A percentile compares a stretch with the other conserved stretches of the same genome.
These are phyloP conservation scores for Rubia balearica DNA, from an alignment of 305 asterid genomes.

Conservation along the genomic window DNA sequence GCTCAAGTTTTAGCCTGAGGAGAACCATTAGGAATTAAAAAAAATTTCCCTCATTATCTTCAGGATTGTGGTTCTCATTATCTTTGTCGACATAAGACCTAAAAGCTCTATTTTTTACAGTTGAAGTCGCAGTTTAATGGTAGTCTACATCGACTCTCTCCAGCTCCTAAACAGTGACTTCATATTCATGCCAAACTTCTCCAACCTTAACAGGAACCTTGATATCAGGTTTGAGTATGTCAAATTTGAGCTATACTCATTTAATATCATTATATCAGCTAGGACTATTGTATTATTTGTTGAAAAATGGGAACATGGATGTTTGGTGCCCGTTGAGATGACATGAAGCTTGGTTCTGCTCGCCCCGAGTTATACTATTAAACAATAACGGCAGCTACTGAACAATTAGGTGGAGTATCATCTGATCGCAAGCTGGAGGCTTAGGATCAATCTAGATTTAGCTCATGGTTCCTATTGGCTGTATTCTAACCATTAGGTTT, in stretches of 20 bases:
- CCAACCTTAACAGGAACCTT: conserved; percentile 75
- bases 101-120: conserved; percentile 58
- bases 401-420: conserved; percentile 50
- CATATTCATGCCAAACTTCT: conserved; percentile 58
- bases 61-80: conserved; percentile 51
- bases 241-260: conserved; percentile 50
- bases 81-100: conserved; percentile 53
- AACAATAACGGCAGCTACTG: conserved; percentile 54
- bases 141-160: conserved; percentile 44
- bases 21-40: no score
- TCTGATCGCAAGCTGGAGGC: conserved; percentile 52
- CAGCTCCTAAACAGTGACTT: conserved; percentile 51
- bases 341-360: conserved; percentile 47
- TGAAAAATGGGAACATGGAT: conserved; percentile 34
- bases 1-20: no score
- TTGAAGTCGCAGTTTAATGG: conserved; percentile 44
- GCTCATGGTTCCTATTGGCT: conserved; percentile 64
- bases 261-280: conserved; percentile 40
- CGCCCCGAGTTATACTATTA: conserved; percentile 50
- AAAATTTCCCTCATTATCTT: conserved; percentile 35
- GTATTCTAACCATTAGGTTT: conserved; percentile 26
- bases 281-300: conserved; percentile 51
- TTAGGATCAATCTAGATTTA: conserved; percentile 45
- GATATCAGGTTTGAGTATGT: conserved; percentile 54
- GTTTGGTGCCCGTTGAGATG: conserved; percentile 48